Evolutionary conservation across 1,284 basidiomycete genomes (phyloP).

Genomic region (Puccinia novopanici): DNA sequence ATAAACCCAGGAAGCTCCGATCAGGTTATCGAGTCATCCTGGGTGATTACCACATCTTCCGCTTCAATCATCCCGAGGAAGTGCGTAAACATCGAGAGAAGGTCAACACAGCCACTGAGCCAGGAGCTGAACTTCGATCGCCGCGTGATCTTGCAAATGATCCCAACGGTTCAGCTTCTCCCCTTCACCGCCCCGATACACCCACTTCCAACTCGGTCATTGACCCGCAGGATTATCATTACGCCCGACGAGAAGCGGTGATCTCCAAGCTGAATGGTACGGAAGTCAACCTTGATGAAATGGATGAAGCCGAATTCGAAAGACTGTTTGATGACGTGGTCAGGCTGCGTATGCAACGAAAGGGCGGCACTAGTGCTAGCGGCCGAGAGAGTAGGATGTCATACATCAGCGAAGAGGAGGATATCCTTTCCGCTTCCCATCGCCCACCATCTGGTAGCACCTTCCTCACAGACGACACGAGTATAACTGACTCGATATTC

Average conservation of each 20-base stretch:
- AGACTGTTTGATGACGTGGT: constrained; percentile 82
- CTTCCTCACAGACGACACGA: constrained; percentile 76
- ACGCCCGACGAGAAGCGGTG: constrained; percentile 86
- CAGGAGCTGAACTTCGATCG: constrained; percentile 57
- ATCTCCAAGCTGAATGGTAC: constrained; percentile 73
- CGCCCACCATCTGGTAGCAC: constrained; percentile 72
- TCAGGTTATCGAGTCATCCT: constrained; percentile 95
- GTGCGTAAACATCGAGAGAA: constrained; percentile 85
- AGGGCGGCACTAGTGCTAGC: constrained; percentile 57
- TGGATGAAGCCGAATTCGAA: constrained; percentile 89
- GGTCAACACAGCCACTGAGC: constrained; percentile 68
- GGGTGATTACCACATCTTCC: constrained; percentile 95
- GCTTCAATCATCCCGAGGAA: constrained; percentile 93
- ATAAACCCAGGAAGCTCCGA: constrained; percentile 69
- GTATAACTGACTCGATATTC: constrained; percentile 66
- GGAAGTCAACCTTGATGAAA: constrained; percentile 81
- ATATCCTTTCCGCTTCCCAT: constrained; percentile 71
- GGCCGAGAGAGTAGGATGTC: constrained; percentile 71
- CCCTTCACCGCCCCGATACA: constrained; percentile 69
- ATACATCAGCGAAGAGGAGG: constrained; percentile 60
- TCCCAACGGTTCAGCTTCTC: constrained; percentile 59
- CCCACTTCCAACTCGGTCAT: constrained; percentile 65
- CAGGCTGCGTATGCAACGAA: constrained; percentile 72
- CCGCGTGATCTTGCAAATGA: constrained; percentile 54
- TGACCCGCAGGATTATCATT: constrained; percentile 78